A percentile compares a stretch with the other conserved stretches of the same genome.
These are phyloP conservation scores for Galerina marginata DNA, from an alignment of 768 basidiomycete genomes.

Conservation along the genomic window DNA sequence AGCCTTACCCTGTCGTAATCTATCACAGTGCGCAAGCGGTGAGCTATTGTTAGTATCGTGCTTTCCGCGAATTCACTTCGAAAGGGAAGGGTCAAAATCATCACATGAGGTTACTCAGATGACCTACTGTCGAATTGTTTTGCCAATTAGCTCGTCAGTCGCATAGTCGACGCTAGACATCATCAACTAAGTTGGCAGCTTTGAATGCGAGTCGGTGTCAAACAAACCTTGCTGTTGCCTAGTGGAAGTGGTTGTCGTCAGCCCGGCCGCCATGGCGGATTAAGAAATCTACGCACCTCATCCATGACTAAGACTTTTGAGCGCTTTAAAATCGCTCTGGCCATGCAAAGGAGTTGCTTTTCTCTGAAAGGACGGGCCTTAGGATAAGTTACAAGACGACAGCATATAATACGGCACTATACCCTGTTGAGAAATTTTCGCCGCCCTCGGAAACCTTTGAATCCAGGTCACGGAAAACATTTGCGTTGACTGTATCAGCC, in stretches of 20 bases:
- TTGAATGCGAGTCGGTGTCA: constrained; percentile 57
- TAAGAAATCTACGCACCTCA: constrained; percentile 52
- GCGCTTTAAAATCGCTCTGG: no score
- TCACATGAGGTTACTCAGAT: constrained; percentile 58
- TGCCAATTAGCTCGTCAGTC: constrained; percentile 82
- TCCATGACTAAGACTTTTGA: constrained; percentile 27
- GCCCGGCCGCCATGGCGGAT: background rate
- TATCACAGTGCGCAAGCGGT: constrained; percentile 78
- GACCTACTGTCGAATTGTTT: constrained; percentile 76
- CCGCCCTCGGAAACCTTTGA: constrained; percentile 72
- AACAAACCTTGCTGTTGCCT: constrained; percentile 43
- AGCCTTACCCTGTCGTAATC: constrained; percentile 81
- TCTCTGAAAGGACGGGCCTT: constrained; percentile 37
- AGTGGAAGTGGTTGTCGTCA: constrained; percentile 58
- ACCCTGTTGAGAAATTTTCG: constrained; percentile 76
- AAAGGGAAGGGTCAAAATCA: constrained; percentile 56
- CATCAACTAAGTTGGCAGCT: constrained; percentile 70
- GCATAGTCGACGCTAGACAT: constrained; percentile 71
- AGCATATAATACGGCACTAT: background rate
- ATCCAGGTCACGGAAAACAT: constrained; percentile 45
- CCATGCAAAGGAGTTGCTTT: constrained; percentile 60
- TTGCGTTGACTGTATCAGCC: constrained; percentile 19
- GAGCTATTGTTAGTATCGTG: constrained; percentile 85
- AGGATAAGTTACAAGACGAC: background rate
- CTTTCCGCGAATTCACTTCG: constrained; percentile 79